phyloP scores from a whole-genome alignment of 176 grass and related monocot species.

The Paspalum vaginatum region DNA sequence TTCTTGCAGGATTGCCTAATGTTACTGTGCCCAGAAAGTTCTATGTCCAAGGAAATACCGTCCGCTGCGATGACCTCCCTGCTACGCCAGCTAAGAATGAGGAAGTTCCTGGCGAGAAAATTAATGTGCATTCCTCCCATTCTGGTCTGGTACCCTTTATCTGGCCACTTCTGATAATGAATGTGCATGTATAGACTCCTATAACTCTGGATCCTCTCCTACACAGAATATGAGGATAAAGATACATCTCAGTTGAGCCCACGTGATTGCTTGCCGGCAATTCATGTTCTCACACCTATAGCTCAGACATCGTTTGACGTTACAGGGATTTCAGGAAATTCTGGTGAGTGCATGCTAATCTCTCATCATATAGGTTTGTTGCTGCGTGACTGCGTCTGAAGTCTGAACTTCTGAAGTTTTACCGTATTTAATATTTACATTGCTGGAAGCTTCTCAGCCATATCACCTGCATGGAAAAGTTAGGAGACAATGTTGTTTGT shows the following conservation, averaged over 20 bases:
- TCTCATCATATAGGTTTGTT: too few species aligned
- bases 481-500: not conserved
- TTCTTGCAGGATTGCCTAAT: conserved; percentile 53
- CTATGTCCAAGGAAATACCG: conserved; percentile 37
- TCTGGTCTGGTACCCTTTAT: conserved; percentile 53
- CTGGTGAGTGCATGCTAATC: conserved; percentile 54
- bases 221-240: conserved; percentile 45
- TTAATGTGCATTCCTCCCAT: conserved; percentile 43
- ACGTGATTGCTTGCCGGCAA: conserved; percentile 21
- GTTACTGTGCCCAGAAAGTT: conserved; percentile 38
- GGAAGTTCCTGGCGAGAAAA: conserved; percentile 41
- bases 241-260: conserved; percentile 41
- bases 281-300: conserved; percentile 58
- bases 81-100: conserved; percentile 44
- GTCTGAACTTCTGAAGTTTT: conserved; percentile 5
- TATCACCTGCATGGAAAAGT: not conserved
- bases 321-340: conserved; percentile 61
- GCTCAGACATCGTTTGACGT: conserved; percentile 53
- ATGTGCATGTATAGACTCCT: conserved; percentile 34
- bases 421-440: not conserved
- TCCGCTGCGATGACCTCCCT: conserved; percentile 29
- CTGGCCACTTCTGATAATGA: not conserved
- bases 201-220: conserved; percentile 28
- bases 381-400: too few species aligned
- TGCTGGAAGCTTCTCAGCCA: not conserved